A percentile compares a stretch with the other conserved stretches of the same genome.
Conservation (phyloP, 176 grass and related monocot species). For the Themeda triandra region DNA sequence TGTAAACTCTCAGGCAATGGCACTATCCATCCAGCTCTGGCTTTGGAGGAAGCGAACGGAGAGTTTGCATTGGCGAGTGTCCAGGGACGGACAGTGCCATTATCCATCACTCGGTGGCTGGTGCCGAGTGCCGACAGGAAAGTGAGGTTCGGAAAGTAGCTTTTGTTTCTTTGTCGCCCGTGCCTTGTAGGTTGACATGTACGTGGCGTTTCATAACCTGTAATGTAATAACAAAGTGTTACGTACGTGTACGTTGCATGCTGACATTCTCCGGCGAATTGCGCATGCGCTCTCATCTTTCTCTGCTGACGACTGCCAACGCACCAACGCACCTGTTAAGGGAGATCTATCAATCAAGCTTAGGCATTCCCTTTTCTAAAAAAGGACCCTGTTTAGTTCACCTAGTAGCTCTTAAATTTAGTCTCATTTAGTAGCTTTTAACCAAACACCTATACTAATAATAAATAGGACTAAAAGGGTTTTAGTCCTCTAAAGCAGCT, state of each 20-base stretch:
- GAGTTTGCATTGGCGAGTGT: not conserved
- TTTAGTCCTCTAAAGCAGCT: too few species aligned
- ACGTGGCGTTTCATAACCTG: not conserved
- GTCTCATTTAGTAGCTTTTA: too few species aligned
- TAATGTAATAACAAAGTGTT: not conserved
- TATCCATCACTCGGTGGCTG: not conserved
- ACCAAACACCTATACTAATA: too few species aligned
- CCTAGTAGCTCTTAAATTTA: too few species aligned
- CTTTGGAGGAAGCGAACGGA: not conserved
- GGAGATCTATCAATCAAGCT: too few species aligned
- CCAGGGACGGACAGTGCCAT: not conserved
- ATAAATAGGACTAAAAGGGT: too few species aligned
- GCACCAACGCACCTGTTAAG: too few species aligned
- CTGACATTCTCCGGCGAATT: not conserved
- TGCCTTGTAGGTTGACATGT: not conserved
- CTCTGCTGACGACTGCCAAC: not conserved
- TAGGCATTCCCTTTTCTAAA: too few species aligned
- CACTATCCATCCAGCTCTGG: too few species aligned
- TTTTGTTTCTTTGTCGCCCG: not conserved
- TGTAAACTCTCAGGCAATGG: too few species aligned
- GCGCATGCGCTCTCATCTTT: not conserved
- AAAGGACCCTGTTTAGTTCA: too few species aligned
- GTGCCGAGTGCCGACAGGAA: not conserved
- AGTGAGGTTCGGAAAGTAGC: not conserved
- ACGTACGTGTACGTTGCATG: not conserved